These are phyloP conservation scores for Allomyces arbusculus DNA, from an alignment of 192 early-diverging fungal species.

Conservation along the genomic window DNA sequence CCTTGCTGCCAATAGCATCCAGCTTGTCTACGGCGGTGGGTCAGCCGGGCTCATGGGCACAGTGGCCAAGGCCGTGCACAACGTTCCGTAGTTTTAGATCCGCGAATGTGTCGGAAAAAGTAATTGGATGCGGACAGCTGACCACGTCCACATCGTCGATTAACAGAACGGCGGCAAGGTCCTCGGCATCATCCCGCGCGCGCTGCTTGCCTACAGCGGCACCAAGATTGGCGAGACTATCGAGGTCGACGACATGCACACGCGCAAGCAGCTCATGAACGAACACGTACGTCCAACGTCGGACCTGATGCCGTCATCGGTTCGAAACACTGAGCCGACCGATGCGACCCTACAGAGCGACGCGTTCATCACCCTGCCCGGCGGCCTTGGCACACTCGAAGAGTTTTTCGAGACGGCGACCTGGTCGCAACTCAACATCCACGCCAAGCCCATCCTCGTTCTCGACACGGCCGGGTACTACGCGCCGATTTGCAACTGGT, in stretches of 20 bases:
- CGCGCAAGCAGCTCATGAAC: conserved; percentile 55
- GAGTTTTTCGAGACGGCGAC: conserved; percentile 67
- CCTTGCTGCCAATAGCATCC: not conserved
- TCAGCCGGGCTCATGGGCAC: conserved; percentile 59
- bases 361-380: conserved; percentile 68
- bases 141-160: not conserved
- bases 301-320: no score
- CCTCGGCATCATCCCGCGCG: conserved; percentile 53
- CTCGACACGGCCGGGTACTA: conserved; percentile 64
- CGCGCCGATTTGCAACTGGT: conserved; percentile 36
- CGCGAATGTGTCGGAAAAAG: not conserved
- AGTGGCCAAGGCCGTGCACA: conserved; percentile 41
- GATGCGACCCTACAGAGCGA: conserved; percentile 12
- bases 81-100: conserved; percentile 1
- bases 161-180: conserved; percentile 30
- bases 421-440: conserved; percentile 59
- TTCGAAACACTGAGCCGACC: not conserved
- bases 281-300: conserved; percentile 19
- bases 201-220: conserved; percentile 31
- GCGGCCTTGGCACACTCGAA: conserved; percentile 73
- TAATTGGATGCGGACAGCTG: not conserved
- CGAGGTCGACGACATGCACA: conserved; percentile 63
- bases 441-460: conserved; percentile 56
- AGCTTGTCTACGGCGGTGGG: conserved; percentile 24
- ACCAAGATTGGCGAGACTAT: conserved; percentile 23